phyloP scores from a whole-genome alignment of 208 protist species.

The Crithidia sp. region DNA sequence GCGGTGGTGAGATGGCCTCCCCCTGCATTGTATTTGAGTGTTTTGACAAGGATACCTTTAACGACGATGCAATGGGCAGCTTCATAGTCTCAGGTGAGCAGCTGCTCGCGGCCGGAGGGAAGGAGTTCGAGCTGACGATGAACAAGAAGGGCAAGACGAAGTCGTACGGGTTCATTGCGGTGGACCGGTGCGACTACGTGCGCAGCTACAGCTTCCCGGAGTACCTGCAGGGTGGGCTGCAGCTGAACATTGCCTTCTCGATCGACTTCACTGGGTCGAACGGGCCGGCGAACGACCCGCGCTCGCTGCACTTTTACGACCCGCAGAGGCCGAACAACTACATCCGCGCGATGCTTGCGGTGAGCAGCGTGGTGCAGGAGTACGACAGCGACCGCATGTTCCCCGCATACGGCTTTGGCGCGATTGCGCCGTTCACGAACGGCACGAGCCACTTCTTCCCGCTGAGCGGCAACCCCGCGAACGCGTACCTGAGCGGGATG shows the following conservation, averaged over 20 bases:
- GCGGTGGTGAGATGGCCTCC: slow-evolving; percentile 28
- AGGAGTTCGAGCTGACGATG: slow-evolving; percentile 29
- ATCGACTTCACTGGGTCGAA: slow-evolving; percentile 85
- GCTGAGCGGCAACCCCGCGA: slow-evolving; percentile 39
- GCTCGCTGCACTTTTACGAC: slow-evolving; percentile 66
- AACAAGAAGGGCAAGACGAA: slow-evolving; percentile 38
- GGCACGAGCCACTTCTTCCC: slow-evolving; percentile 64
- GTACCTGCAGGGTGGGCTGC: slow-evolving; percentile 48
- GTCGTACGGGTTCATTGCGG: slow-evolving; percentile 35
- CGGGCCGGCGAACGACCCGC: slow-evolving; percentile 42
- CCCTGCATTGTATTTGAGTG: slow-evolving; percentile 34
- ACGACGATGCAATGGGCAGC: slow-evolving; percentile 27
- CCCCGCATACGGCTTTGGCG: slow-evolving; percentile 54
- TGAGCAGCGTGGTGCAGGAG: slow-evolving; percentile 49
- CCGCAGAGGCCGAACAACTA: slow-evolving; percentile 43
- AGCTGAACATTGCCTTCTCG: slow-evolving; percentile 71
- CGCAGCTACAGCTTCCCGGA: slow-evolving; percentile 54
- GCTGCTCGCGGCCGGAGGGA: slow-evolving; percentile 3
- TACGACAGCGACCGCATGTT: slow-evolving; percentile 59
- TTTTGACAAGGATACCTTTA: slow-evolving; percentile 27
- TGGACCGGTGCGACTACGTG: slow-evolving; percentile 27
- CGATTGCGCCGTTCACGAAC: slow-evolving; percentile 38
- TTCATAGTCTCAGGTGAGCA: slow-evolving; percentile 33
- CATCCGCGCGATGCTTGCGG: slow-evolving; percentile 48
- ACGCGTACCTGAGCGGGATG: slow-evolving; percentile 60